Percentiles rank a stretch among this genome's conserved stretches.
phyloP scores from a whole-genome alignment of 78 protist genomes.

The Guillardia theta region DNA sequence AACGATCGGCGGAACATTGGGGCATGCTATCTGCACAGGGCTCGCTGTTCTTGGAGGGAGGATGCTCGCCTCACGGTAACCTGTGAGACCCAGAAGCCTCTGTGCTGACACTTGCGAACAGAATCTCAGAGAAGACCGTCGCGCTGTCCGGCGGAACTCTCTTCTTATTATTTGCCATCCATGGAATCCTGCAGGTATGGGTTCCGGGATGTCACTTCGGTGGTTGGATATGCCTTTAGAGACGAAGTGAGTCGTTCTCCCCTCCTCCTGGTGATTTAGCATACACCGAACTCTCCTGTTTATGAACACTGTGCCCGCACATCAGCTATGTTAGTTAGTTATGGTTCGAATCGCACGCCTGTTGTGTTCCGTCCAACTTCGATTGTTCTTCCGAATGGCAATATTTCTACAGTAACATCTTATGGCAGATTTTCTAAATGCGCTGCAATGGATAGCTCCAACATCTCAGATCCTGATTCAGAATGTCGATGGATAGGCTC shows the following conservation, averaged over 20 bases:
- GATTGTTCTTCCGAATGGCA: too few species aligned
- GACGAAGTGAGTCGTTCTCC: neutral
- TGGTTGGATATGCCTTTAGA: neutral
- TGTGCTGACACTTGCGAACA: neutral
- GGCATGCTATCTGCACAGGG: slow-evolving; percentile 60
- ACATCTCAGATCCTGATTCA: too few species aligned
- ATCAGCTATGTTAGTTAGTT: neutral
- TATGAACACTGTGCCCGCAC: neutral
- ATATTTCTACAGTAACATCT: too few species aligned
- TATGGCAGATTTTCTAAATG: too few species aligned
- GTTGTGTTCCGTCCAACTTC: too few species aligned
- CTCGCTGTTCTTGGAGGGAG: slow-evolving; percentile 7
- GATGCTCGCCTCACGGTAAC: neutral
- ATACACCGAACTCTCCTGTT: neutral
- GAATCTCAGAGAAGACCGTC: neutral
- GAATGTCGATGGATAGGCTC: too few species aligned
- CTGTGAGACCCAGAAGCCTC: too few species aligned
- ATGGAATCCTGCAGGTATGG: neutral
- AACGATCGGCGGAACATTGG: slow-evolving; percentile 72
- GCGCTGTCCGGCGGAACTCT: neutral
- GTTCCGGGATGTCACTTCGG: neutral
- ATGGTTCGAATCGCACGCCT: too few species aligned
- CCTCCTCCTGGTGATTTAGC: neutral
- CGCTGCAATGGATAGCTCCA: too few species aligned
- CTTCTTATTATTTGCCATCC: neutral